Percentiles rank a stretch among this genome's conserved stretches.
Conservation (phyloP, 805 yeast species). For the Candida michaelii region DNA sequence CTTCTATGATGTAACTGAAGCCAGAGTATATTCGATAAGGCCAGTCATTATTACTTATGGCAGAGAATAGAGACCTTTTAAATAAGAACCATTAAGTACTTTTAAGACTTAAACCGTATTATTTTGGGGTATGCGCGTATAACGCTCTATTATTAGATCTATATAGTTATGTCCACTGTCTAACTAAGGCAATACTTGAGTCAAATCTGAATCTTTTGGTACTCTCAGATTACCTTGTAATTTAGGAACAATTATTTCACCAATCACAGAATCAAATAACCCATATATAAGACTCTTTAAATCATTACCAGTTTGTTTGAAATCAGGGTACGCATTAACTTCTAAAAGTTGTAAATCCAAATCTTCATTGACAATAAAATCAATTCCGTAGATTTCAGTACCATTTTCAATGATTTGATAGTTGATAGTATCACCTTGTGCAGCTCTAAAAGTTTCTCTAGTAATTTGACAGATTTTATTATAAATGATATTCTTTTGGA, state of each 20-base stretch:
- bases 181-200: conserved; percentile 38
- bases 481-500: conserved; percentile 44
- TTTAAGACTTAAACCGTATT: no score
- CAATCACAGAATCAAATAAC: conserved; percentile 59
- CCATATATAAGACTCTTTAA: conserved; percentile 65
- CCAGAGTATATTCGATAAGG: no score
- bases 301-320: conserved; percentile 88
- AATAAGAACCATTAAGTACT: no score
- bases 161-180: no score
- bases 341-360: conserved; percentile 65
- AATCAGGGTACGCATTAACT: conserved; percentile 93
- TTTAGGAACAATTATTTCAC: conserved; percentile 51
- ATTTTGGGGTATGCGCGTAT: not conserved
- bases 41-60: no score
- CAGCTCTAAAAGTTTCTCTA: conserved; percentile 77
- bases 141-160: no score
- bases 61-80: no score
- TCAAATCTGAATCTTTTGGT: conserved; percentile 20
- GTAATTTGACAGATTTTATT: conserved; percentile 59
- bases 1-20: no score
- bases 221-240: conserved; percentile 21
- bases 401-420: conserved; percentile 81
- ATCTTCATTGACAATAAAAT: conserved; percentile 69
- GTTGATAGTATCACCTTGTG: conserved; percentile 79
- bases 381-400: conserved; percentile 86